phyloP scores from a whole-genome alignment of 2,329 filamentous ascomycete species.

The Talaromyces sp. region DNA sequence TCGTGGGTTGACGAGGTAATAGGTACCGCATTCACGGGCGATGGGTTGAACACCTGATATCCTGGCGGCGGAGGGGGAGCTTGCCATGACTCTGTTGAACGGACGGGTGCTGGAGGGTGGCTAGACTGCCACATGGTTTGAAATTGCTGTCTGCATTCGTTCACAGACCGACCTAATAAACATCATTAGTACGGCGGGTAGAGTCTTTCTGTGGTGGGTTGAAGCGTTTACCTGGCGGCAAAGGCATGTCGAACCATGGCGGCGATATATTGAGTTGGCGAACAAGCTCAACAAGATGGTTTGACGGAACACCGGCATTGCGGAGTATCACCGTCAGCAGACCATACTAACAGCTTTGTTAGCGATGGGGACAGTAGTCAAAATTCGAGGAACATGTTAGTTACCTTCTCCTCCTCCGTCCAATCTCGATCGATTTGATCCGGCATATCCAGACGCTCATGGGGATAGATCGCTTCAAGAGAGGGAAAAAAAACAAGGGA shows the following conservation, averaged over 20 bases:
- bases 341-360: conserved; percentile 25
- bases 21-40: conserved; percentile 19
- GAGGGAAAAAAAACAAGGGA: not conserved
- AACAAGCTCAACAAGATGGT: conserved; percentile 33
- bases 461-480: conserved; percentile 17
- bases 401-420: conserved; percentile 44
- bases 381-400: not conserved
- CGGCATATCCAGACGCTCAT: conserved; percentile 40
- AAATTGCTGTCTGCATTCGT: conserved; percentile 10
- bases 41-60: conserved; percentile 14
- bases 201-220: not conserved
- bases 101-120: conserved; percentile 1
- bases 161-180: conserved; percentile 12
- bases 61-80: conserved; percentile 8
- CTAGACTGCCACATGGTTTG: conserved; percentile 8
- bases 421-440: conserved; percentile 38
- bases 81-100: conserved; percentile 11
- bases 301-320: conserved; percentile 32
- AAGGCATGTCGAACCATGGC: conserved; percentile 36
- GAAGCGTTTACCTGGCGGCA: conserved; percentile 34
- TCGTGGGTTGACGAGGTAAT: conserved; percentile 20
- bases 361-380: not conserved
- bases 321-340: conserved; percentile 40
- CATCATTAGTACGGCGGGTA: not conserved
- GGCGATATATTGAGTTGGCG: conserved; percentile 32